A percentile compares a stretch with the other conserved stretches of the same genome.
These are phyloP conservation scores for Trichoderma harzianum DNA, from an alignment of 2,329 filamentous ascomycete genomes.

Conservation along the genomic window DNA sequence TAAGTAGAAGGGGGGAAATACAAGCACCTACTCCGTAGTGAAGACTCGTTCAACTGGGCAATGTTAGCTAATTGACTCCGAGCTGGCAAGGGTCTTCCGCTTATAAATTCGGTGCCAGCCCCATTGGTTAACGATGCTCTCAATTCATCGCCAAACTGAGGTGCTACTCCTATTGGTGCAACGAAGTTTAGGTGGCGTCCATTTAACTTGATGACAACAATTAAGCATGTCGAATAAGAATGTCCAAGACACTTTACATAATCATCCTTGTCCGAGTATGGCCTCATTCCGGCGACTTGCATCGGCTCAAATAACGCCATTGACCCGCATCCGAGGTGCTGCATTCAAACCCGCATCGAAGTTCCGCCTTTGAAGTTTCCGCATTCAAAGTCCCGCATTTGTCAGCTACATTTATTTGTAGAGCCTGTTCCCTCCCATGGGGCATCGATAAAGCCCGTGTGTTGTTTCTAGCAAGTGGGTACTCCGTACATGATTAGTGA, in stretches of 20 bases:
- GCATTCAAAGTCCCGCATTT: background rate
- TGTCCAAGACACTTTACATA: background rate
- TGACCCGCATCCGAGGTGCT: background rate
- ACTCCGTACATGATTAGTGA: background rate
- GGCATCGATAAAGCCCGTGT: background rate
- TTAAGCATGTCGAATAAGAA: background rate
- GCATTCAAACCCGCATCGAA: background rate
- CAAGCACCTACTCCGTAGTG: no score
- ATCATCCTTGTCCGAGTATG: background rate
- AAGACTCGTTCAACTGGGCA: background rate
- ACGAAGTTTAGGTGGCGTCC: background rate
- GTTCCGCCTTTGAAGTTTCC: background rate
- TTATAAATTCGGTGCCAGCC: background rate
- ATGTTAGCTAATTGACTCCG: background rate
- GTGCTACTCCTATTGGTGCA: background rate
- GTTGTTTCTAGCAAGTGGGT: background rate
- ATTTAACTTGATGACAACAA: background rate
- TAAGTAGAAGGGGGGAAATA: background rate
- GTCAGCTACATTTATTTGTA: background rate
- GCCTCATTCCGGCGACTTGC: background rate
- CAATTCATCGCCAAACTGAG: background rate
- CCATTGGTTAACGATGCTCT: background rate
- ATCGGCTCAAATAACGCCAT: background rate
- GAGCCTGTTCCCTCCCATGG: background rate
- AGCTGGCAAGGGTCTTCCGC: background rate